Conservation (phyloP, 768 basidiomycete genomes). For the Cystobasidium tubakii region DNA sequence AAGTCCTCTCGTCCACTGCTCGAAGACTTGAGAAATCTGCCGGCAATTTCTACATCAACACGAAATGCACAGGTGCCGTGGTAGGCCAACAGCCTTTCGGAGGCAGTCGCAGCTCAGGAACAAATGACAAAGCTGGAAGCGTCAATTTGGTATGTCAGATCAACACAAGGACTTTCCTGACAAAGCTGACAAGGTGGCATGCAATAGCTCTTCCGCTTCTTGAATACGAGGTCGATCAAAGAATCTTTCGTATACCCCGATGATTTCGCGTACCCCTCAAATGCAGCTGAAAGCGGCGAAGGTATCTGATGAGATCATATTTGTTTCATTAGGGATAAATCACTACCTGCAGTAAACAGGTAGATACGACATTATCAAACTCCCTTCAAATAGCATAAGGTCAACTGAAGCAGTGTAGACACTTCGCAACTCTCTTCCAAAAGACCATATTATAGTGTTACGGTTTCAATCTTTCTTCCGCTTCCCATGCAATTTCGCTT, state of each 20-base stretch:
- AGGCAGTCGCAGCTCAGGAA: slow-evolving; percentile 78
- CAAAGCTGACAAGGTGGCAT: background rate
- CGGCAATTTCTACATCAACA: slow-evolving; percentile 71
- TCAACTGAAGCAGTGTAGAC: no score
- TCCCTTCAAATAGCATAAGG: no score
- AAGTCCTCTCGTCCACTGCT: slow-evolving; percentile 32
- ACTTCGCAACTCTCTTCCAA: no score
- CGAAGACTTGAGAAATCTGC: slow-evolving; percentile 51
- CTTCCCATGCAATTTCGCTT: no score
- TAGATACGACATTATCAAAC: no score
- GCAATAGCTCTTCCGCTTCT: slow-evolving; percentile 53
- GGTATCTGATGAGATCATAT: background rate
- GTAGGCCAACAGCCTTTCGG: slow-evolving; percentile 69
- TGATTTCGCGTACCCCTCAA: slow-evolving; percentile 78
- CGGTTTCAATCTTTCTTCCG: no score
- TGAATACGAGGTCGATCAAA: slow-evolving; percentile 87
- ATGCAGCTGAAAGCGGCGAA: slow-evolving; percentile 48
- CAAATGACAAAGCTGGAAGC: slow-evolving; percentile 94
- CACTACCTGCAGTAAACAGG: background rate
- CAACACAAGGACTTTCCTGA: slow-evolving; percentile 47
- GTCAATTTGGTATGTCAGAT: slow-evolving; percentile 60
- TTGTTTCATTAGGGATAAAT: background rate
- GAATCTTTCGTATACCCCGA: slow-evolving; percentile 85
- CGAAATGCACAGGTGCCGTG: slow-evolving; percentile 23
- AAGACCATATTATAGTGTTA: no score